Evolutionary conservation across 176 grass and related monocot species (phyloP), one percentile per base, ranked within the genome.

Genomic region (Rhynchospora tenuis): DNA sequence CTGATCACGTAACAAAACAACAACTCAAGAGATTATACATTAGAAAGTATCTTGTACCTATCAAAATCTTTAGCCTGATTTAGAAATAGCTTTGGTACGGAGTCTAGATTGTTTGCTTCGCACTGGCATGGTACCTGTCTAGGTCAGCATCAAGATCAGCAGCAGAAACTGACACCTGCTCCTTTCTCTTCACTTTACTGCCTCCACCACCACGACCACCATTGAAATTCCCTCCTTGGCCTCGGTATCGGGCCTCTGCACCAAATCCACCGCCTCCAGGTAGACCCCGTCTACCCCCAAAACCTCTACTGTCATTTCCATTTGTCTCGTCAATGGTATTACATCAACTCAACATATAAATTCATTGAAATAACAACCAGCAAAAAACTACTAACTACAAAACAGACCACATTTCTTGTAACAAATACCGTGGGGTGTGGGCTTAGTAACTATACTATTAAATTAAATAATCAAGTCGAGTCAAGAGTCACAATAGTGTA

Each of bases 61-160:
- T 68, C 64, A 43, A 42, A 68, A 68, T 68, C 64, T 33, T 33
- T 3, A 68, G 64, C 31, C 38, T 17, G 28, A 33, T 29, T 67
- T 17, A 5, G 42, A 42, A 7, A 68, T 33, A 33, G 31, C 31
- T 33, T 33, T 33, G 31, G 31, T 33, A 33, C 3, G 31, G 31
- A 68, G 1, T 42, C 31, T 68, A 68, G 5, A 28, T 64, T 13
- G 29, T 6, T 6, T 68, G 31, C 64, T 24, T 33, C 64, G 29
- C 31, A 15, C 64, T 33, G 31, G 64, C 31, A 17, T 14, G 64
- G 64, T 84, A 84, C 9, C 28, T 73, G 20, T 84, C 81, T 23
- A 84, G 52, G 6, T 84, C 81, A 1, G 60, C 81, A 71, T 84
- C 81, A 38, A 84, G 81, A 38, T 84, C 64, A 12, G 15, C 44